Conservation (phyloP, 179 eudicot species). For the Dionaea muscipula region DNA sequence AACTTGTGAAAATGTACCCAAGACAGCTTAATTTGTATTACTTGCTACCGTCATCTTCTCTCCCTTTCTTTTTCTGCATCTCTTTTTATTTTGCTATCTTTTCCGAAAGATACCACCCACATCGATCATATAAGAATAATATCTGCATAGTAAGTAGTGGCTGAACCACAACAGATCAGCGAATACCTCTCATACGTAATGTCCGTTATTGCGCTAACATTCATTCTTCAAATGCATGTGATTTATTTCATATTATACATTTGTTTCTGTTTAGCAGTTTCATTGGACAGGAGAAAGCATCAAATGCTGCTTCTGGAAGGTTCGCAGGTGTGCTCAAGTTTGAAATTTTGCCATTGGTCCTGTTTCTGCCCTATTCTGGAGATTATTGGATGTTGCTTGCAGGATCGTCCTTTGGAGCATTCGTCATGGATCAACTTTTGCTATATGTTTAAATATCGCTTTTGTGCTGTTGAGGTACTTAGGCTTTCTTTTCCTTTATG, state of each 20-base stretch:
- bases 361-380: background rate
- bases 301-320: slow-evolving; percentile 43
- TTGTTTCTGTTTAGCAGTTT: slow-evolving; percentile 1
- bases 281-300: slow-evolving; percentile 35
- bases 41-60: too few relatives aligned
- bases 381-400: background rate
- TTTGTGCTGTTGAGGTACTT: background rate
- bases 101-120: too few relatives aligned
- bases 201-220: background rate
- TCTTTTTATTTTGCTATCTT: too few relatives aligned
- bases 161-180: too few relatives aligned
- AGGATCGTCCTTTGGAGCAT: background rate
- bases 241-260: background rate
- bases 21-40: too few relatives aligned
- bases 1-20: too few relatives aligned
- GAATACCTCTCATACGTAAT: too few relatives aligned
- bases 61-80: too few relatives aligned
- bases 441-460: too few relatives aligned
- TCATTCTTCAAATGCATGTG: background rate
- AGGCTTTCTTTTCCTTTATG: background rate
- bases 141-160: too few relatives aligned
- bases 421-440: background rate
- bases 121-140: too few relatives aligned
- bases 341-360: background rate
- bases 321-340: slow-evolving; percentile 29